Conservation (phyloP, 2,329 filamentous ascomycete species). For the Microsporum audouinii region DNA sequence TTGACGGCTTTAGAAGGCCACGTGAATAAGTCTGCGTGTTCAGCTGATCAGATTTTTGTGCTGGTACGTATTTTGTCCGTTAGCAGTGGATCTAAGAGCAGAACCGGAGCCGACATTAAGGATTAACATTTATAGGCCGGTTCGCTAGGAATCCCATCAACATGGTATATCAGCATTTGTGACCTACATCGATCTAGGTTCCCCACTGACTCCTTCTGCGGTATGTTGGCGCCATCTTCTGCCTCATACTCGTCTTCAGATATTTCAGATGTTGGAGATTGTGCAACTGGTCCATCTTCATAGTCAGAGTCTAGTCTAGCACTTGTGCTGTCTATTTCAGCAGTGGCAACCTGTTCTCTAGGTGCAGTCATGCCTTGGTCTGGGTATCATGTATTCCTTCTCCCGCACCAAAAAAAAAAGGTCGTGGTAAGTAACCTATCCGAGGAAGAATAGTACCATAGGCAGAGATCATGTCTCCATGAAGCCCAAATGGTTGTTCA, state of each 20-base stretch:
- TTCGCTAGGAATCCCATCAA: too few species aligned
- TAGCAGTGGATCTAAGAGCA: not conserved
- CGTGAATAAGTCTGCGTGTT: slow-evolving; percentile 24
- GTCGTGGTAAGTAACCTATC: not conserved
- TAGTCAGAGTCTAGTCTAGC: not conserved
- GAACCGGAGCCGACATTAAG: not conserved
- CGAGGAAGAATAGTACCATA: not conserved
- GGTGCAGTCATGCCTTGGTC: not conserved
- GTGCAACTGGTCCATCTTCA: not conserved
- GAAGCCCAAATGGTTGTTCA: too few species aligned
- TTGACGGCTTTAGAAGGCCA: slow-evolving; percentile 26
- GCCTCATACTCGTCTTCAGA: slow-evolving; percentile 18
- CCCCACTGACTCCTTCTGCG: not conserved
- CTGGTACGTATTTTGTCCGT: not conserved
- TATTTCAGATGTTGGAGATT: slow-evolving; percentile 6
- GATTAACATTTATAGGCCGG: not conserved
- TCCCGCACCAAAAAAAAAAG: not conserved
- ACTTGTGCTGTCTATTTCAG: not conserved
- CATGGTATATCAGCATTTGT: not conserved
- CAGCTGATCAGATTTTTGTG: not conserved
- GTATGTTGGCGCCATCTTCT: slow-evolving; percentile 8
- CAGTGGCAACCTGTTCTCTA: not conserved
- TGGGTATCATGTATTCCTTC: not conserved
- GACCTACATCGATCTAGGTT: not conserved
- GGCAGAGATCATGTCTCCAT: too few species aligned